Evolutionary conservation across 352 stramenopile species (phyloP), one percentile per base, ranked within the genome.

Genomic region (Pythium diclinum): DNA sequence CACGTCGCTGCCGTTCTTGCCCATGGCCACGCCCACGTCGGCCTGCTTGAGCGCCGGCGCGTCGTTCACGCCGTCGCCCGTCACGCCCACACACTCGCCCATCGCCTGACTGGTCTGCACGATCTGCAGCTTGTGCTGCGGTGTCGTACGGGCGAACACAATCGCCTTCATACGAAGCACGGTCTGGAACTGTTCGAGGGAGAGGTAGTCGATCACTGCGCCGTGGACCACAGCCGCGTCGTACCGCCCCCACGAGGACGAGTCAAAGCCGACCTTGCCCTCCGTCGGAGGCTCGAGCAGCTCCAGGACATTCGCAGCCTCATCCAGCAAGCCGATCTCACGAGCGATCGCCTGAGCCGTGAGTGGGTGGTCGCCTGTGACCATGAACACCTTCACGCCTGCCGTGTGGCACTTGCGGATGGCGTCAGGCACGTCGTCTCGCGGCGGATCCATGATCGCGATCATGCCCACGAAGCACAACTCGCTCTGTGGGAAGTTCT

Each of bases 1-100:
- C 2, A 99, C 97, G 56, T 97, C 92, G 34, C 91, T 98, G 60
- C 96, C 96, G 67, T 91, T 95, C 57, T 92, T 89, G 25, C 95
- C 97, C 96, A 99, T 99, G 2, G 97, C 95, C 54, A 99, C 89
- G 70, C 97, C 96, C 54, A 99, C 97, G 69, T 98, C 92, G 0
- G 94, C 96, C 38, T 87, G 71, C 62, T 87, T 87, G 17, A 89
- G 55, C 5, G 80, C 78, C 10, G 78, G 80, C 6, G 80, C 73
- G n/a, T 89, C 80, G 61, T 89, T 87, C 33, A 89, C 78, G 23
- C 80, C 80, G 36, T 87, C 76, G 33, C 97, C 96, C n/a, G 94
- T 85, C 52, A 85, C 71, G 16, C 87, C 92, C 10, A 97, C 83
- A 32, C 54, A 46, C 25, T 81, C 67, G 34, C 67, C 56, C n/a